Percentiles rank a stretch among this genome's conserved stretches.
phyloP scores from a whole-genome alignment of 2,329 filamentous ascomycete genomes.

The Diaporthe humulicola region DNA sequence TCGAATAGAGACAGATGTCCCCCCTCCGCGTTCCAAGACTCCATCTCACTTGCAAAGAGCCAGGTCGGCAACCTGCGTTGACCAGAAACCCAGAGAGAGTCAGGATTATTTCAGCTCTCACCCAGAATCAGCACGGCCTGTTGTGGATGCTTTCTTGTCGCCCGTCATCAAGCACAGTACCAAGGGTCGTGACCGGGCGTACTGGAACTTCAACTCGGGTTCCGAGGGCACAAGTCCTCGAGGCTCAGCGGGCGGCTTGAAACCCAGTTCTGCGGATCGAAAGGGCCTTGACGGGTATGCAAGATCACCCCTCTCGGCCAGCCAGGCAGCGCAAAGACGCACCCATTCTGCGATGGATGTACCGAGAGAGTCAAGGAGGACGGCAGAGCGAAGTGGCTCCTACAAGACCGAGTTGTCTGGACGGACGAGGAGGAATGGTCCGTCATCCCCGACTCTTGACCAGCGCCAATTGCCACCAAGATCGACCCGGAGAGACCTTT shows the following conservation, averaged over 20 bases:
- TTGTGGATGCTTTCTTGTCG: constrained; percentile 54
- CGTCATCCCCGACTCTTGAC: constrained; percentile 40
- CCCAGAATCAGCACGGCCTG: constrained; percentile 42
- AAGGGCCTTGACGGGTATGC: constrained; percentile 35
- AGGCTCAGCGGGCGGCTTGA: constrained; percentile 25
- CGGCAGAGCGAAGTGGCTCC: constrained; percentile 36
- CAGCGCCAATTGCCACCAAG: constrained; percentile 46
- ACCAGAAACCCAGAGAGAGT: constrained; percentile 44
- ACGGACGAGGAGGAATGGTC: constrained; percentile 37
- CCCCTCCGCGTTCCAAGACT: constrained; percentile 46
- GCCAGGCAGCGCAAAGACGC: constrained; percentile 49
- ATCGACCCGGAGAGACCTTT: constrained; percentile 49
- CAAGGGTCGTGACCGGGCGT: constrained; percentile 58
- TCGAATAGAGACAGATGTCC: constrained; percentile 58
- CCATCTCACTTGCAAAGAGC: constrained; percentile 47
- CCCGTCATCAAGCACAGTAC: constrained; percentile 58
- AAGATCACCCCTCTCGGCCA: constrained; percentile 38
- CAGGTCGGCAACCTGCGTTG: constrained; percentile 50
- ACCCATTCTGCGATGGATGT: constrained; percentile 46
- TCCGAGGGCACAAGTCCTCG: constrained; percentile 32
- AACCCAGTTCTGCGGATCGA: constrained; percentile 40
- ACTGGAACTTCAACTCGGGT: constrained; percentile 50
- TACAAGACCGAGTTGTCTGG: constrained; percentile 39
- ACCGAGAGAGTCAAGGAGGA: constrained; percentile 37
- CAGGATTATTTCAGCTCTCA: constrained; percentile 50